Evolutionary conservation across 176 grass and related monocot species (phyloP), one percentile per base, ranked within the genome.

Genomic region (Juncus effusus): DNA sequence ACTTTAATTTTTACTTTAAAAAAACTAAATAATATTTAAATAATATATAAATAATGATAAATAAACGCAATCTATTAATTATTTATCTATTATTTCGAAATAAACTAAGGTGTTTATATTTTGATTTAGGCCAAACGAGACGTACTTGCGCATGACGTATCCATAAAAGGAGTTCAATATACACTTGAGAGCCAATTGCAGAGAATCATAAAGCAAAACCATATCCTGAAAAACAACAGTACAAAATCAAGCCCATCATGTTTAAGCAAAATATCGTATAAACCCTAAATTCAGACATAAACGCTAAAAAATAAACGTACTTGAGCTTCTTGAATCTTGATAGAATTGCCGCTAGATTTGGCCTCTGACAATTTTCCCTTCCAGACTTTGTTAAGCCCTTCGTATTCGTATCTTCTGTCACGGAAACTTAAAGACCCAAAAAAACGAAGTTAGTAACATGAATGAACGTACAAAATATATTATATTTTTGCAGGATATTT

Each of bases 111-210:
- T 28, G 19, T 28, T 28, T 28, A 28, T 28, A 28, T 28, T 28
- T 28, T 28, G 19, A 37, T 28, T 15, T 13, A 7, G 13, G 75
- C 63, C 50, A 69, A 78, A 74, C 60, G 53, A 74, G 28, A 84
- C 93, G 70, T 75, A 96, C 93, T 96, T 96, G 63, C 93, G 85
- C 93, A 96, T 96, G 59, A 91, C 93, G 67, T 96, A 96, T 83
- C 93, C 93, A 73, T 96, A 96, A 73, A 96, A 96, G 13, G 93
- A 96, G 79, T 96, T 96, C 59, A 96, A 91, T 85, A 96, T 91
- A 61, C 93, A 96, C 67, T 96, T 96, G 74, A 91, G 93, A 63
- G 93, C 93, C 80, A 96, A 83, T 78, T 96, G 93, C 67, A 96
- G 84, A 58, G 93, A 96, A 77, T 96, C 93, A 75, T 96, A 96